Evolutionary conservation across 1,284 basidiomycete genomes (phyloP).

Genomic region (Megacollybia platyphylla): DNA sequence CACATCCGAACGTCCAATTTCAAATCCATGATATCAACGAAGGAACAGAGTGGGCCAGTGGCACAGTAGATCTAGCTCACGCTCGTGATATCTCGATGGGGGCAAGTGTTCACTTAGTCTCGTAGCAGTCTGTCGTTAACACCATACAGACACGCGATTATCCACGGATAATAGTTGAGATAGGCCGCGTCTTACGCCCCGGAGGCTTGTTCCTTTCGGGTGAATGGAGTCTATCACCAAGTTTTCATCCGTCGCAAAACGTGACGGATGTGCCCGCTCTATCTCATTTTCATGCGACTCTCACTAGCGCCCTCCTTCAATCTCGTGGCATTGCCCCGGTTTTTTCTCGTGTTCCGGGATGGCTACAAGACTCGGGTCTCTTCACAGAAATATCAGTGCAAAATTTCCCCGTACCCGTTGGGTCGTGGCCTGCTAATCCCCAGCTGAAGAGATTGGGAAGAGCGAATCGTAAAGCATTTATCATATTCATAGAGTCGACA

Average conservation of each 20-base stretch:
- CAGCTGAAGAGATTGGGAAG: not conserved
- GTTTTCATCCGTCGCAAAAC: slow-evolving; percentile 1
- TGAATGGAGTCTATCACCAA: slow-evolving; percentile 4
- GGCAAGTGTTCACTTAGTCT: slow-evolving; percentile 27
- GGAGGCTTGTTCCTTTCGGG: slow-evolving; percentile 5
- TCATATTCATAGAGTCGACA: not conserved
- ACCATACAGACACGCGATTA: slow-evolving; percentile 1
- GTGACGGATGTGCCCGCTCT: not conserved
- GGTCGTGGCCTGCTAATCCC: not conserved
- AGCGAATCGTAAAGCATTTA: not conserved
- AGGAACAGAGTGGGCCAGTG: slow-evolving; percentile 31
- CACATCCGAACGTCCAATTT: slow-evolving; percentile 45
- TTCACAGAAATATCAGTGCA: not conserved
- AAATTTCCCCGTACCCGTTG: not conserved
- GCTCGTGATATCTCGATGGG: slow-evolving; percentile 44
- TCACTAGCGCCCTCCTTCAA: not conserved
- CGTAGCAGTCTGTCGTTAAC: not conserved
- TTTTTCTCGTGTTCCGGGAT: not conserved
- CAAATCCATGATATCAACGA: slow-evolving; percentile 49
- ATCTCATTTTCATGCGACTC: not conserved
- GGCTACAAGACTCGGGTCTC: not conserved
- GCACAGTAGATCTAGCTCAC: slow-evolving; percentile 50
- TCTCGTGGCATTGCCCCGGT: not conserved
- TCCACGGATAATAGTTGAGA: not conserved
- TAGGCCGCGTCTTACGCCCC: not conserved